A percentile compares a stretch with the other conserved stretches of the same genome.
Evolutionary conservation across 805 yeast species (phyloP).

Genomic region (Cyberlindnera mrakii): DNA sequence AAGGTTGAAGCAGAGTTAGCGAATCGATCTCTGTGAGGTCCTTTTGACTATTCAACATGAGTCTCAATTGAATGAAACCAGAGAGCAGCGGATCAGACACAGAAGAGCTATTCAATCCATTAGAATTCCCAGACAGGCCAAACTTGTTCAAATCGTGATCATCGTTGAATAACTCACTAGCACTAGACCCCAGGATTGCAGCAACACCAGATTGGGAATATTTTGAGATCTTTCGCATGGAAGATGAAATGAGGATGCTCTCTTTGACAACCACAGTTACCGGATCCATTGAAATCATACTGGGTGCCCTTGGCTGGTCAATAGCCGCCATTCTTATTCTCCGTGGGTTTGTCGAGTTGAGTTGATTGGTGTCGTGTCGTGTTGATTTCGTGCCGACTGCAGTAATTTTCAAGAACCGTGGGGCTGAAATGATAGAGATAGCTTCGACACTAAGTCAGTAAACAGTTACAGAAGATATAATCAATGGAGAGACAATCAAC

Average conservation of each 20-base stretch:
- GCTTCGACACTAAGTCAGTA: too few species aligned
- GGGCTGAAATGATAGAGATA: too few species aligned
- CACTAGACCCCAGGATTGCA: constrained; percentile 68
- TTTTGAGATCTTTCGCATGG: constrained; percentile 82
- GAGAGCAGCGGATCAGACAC: constrained; percentile 59
- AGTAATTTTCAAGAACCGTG: not conserved
- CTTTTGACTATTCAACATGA: constrained; percentile 54
- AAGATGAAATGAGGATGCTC: constrained; percentile 78
- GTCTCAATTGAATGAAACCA: constrained; percentile 72
- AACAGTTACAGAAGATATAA: too few species aligned
- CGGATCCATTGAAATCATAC: constrained; percentile 52
- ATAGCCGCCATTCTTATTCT: too few species aligned
- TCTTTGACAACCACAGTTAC: constrained; percentile 81
- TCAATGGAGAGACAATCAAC: too few species aligned
- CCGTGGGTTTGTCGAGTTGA: too few species aligned
- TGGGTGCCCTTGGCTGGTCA: not conserved
- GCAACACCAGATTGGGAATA: constrained; percentile 79
- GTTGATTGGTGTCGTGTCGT: too few species aligned
- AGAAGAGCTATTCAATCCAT: constrained; percentile 11
- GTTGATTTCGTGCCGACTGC: too few species aligned
- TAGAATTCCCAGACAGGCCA: constrained; percentile 13
- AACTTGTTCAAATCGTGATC: constrained; percentile 32
- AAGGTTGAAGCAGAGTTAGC: constrained; percentile 77
- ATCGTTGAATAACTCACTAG: constrained; percentile 41
- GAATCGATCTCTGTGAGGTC: constrained; percentile 57